Evolutionary conservation across 352 stramenopile genomes (phyloP).

Genomic region (Phytophthora nicotianae): DNA sequence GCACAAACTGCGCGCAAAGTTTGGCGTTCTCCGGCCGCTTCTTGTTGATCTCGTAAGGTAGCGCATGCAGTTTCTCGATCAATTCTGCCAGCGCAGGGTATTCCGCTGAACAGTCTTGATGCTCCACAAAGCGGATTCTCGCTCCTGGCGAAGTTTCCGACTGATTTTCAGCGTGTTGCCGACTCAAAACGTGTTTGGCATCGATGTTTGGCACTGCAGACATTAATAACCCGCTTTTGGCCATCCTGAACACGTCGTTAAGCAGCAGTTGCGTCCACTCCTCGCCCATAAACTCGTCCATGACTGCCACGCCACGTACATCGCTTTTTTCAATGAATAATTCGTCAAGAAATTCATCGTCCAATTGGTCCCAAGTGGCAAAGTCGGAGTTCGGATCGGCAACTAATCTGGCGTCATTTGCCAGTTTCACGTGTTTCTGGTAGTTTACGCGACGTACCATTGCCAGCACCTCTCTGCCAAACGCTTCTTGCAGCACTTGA

Average conservation of each 20-base stretch:
- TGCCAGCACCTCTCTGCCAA: constrained; percentile 77
- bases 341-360: constrained; percentile 53
- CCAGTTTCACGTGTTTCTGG: constrained; percentile 79
- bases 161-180: constrained; percentile 12
- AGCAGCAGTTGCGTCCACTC: constrained; percentile 74
- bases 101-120: constrained; percentile 51
- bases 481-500: constrained; percentile 85
- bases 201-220: constrained; percentile 32
- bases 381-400: constrained; percentile 64
- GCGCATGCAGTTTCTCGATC: constrained; percentile 70
- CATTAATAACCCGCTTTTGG: constrained; percentile 55
- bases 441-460: constrained; percentile 88
- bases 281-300: constrained; percentile 82
- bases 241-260: constrained; percentile 72
- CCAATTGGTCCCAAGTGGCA: constrained; percentile 69
- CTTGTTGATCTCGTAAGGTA: constrained; percentile 86
- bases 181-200: constrained; percentile 22
- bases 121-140: constrained; percentile 68
- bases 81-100: constrained; percentile 80
- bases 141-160: constrained; percentile 19
- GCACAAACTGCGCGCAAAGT: constrained; percentile 74
- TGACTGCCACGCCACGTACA: constrained; percentile 46
- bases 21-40: constrained; percentile 49
- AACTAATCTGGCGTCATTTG: constrained; percentile 63
- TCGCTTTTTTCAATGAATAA: constrained; percentile 20